phyloP scores from a whole-genome alignment of 108 stramenopile genomes.

The Phaeodactylum tricornutum region DNA sequence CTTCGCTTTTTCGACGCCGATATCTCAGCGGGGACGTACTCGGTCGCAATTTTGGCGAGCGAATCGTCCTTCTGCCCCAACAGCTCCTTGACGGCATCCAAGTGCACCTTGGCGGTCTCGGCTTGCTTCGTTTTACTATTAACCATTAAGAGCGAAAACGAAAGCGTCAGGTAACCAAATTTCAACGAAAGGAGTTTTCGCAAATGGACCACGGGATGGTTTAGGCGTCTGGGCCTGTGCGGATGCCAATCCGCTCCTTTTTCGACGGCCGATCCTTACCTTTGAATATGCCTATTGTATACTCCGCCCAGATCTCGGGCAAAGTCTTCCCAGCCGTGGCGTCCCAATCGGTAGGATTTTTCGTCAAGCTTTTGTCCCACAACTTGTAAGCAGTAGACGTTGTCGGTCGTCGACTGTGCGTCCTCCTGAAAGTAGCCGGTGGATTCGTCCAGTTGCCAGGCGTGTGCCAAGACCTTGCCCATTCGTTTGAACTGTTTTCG shows the following conservation, averaged over 20 bases:
- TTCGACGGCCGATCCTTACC: constrained; percentile 23
- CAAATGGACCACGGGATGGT: too few relatives aligned
- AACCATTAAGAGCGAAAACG: constrained; percentile 3
- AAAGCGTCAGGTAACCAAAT: too few relatives aligned
- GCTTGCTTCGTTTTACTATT: constrained; percentile 60
- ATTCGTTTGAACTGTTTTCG: constrained; percentile 56
- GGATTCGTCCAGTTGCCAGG: constrained; percentile 57
- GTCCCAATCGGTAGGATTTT: constrained; percentile 45
- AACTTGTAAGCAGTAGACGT: constrained; percentile 22
- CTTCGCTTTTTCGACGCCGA: constrained; percentile 16
- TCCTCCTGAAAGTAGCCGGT: constrained; percentile 51
- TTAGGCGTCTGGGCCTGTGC: background rate
- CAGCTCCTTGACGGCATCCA: constrained; percentile 43
- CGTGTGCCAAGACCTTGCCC: constrained; percentile 62
- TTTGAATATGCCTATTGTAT: constrained; percentile 60
- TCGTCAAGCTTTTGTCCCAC: constrained; percentile 65
- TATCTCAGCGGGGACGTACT: constrained; percentile 25
- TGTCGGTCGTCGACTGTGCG: constrained; percentile 1
- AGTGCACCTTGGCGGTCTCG: constrained; percentile 39
- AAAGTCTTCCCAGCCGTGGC: constrained; percentile 75
- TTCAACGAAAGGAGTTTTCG: too few relatives aligned
- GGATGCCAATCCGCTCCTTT: background rate
- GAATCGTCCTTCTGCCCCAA: constrained; percentile 57
- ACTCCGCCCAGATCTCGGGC: constrained; percentile 71
- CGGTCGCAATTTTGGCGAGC: constrained; percentile 38